A percentile compares a stretch with the other conserved stretches of the same genome.
Evolutionary conservation across 73 alveolate genomes (phyloP).

Genomic region (Diophrys appendiculata): DNA sequence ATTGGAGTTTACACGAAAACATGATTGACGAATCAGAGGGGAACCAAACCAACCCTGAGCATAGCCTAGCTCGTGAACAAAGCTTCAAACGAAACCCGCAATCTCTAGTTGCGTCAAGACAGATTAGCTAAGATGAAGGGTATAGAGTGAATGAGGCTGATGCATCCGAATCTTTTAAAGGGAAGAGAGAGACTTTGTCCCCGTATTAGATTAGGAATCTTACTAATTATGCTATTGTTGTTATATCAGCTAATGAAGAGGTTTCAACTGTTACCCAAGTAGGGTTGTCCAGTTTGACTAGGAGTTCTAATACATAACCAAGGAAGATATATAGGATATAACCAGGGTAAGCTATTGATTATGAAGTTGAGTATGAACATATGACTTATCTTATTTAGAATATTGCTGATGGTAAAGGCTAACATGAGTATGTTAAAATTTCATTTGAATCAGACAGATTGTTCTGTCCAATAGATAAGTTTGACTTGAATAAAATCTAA

Average conservation of each 20-base stretch:
- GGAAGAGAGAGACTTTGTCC: not conserved
- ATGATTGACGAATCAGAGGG: too few species aligned
- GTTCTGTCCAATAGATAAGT: not conserved
- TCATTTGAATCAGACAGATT: not conserved
- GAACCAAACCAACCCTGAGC: too few species aligned
- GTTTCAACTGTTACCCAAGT: too few species aligned
- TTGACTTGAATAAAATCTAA: not conserved
- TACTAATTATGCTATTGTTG: not conserved
- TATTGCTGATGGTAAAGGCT: not conserved
- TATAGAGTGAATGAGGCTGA: too few species aligned
- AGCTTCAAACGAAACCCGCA: too few species aligned
- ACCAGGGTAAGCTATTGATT: constrained; percentile 34
- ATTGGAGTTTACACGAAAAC: too few species aligned
- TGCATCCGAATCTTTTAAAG: not conserved
- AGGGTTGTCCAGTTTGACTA: too few species aligned
- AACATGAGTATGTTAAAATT: not conserved
- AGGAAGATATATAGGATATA: constrained; percentile 15
- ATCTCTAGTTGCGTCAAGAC: too few species aligned
- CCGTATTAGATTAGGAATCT: not conserved
- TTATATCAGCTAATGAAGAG: not conserved
- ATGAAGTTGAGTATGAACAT: constrained; percentile 48
- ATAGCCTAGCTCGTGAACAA: too few species aligned
- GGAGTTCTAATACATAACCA: too few species aligned
- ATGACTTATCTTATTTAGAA: not conserved
- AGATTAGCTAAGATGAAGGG: too few species aligned